A percentile compares a stretch with the other conserved stretches of the same genome.
Evolutionary conservation across 1,139 yeast species (phyloP).

Genomic region (Hansenula sp.): DNA sequence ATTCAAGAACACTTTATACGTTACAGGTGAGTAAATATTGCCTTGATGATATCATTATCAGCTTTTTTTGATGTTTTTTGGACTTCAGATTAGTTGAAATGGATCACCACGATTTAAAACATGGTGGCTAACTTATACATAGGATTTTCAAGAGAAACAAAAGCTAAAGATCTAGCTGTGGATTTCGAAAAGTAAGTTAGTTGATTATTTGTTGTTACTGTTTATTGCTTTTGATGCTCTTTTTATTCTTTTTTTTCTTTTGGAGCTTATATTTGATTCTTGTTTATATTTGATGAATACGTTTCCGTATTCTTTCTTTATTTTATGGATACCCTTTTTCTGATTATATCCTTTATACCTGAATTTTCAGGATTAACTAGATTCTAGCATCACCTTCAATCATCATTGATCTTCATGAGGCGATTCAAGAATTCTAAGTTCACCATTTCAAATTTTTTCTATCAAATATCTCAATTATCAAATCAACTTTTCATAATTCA

Average conservation of each 20-base stretch:
- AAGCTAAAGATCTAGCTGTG: conserved; percentile 64
- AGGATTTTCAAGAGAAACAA: conserved; percentile 56
- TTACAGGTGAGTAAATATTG: conserved; percentile 35
- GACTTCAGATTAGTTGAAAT: neutral
- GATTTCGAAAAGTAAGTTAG: conserved; percentile 64
- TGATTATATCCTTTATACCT: neutral
- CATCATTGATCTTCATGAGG: conserved; percentile 2
- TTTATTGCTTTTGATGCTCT: too few relatives aligned
- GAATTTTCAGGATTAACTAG: neutral
- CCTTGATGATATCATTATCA: neutral
- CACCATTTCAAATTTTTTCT: neutral
- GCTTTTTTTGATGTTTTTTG: neutral
- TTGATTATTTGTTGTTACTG: conserved; percentile 1
- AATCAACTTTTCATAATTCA: neutral
- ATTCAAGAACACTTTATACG: conserved; percentile 48
- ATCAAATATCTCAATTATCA: neutral
- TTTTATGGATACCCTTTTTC: conserved; percentile 1
- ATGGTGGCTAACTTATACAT: neutral
- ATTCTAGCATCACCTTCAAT: conserved; percentile 2
- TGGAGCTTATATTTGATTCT: too few relatives aligned
- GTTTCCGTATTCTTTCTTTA: too few relatives aligned
- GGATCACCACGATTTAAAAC: neutral
- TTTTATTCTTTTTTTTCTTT: too few relatives aligned
- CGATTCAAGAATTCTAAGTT: conserved; percentile 1
- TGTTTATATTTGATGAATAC: too few relatives aligned